Conservation (phyloP, 176 grass and related monocot species). For the Musa troglodytarum region DNA sequence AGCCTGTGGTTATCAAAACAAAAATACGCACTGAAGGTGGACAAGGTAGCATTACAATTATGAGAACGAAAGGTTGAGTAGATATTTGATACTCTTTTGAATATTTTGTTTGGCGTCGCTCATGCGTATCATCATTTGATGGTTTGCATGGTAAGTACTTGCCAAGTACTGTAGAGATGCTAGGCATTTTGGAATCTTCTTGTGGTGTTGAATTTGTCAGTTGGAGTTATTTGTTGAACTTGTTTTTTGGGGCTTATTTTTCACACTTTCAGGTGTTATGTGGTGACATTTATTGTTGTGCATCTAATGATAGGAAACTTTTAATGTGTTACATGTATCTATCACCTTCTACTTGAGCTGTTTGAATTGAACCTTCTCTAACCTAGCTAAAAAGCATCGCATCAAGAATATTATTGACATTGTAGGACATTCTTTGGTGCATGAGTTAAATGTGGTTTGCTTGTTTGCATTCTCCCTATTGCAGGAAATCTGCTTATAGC, state of each 20-base stretch:
- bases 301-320: constrained; percentile 1
- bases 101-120: neutral
- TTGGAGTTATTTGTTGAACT: neutral
- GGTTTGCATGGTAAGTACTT: neutral
- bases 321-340: neutral
- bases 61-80: constrained; percentile 54
- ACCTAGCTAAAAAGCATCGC: neutral
- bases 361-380: neutral
- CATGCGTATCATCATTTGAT: neutral
- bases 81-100: neutral
- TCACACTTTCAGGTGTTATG: neutral
- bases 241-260: neutral
- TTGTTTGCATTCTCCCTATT: neutral
- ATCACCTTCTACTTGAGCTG: neutral
- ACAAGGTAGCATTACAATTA: constrained; percentile 85
- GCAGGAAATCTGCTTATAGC: neutral
- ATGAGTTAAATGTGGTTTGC: neutral
- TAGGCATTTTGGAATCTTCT: neutral
- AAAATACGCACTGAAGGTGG: constrained; percentile 81
- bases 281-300: constrained; percentile 8
- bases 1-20: constrained; percentile 74
- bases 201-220: neutral
- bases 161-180: neutral
- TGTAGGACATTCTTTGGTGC: neutral
- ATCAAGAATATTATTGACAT: neutral